A percentile compares a stretch with the other conserved stretches of the same genome.
phyloP scores from a whole-genome alignment of 1,284 basidiomycete species.

The Schizopora paradoxa region DNA sequence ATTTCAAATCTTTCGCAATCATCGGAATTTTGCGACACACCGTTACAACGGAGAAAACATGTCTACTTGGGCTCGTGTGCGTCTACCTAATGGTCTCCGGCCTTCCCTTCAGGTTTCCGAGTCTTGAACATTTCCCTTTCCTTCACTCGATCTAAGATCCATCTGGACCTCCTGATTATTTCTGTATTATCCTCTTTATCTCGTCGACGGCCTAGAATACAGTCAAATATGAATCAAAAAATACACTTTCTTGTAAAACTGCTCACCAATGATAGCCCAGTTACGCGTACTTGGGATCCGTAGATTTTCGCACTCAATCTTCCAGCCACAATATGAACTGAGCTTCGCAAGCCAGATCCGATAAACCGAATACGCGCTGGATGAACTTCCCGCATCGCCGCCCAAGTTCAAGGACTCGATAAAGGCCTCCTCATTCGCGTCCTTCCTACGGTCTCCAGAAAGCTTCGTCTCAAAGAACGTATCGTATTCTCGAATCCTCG shows the following conservation, averaged over 20 bases:
- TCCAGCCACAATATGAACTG: conserved; percentile 75
- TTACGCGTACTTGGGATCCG: conserved; percentile 91
- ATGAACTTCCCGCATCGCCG: conserved; percentile 49
- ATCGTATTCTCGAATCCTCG: conserved; percentile 6
- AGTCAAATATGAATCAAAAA: conserved; percentile 14
- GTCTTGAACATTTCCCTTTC: conserved; percentile 62
- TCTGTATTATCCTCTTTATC: conserved; percentile 19
- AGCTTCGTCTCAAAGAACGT: conserved; percentile 34
- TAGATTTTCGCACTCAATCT: conserved; percentile 79
- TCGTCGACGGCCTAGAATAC: conserved; percentile 28
- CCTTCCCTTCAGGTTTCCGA: conserved; percentile 66
- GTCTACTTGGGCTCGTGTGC: too few species aligned
- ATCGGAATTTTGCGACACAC: too few species aligned
- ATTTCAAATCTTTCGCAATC: too few species aligned
- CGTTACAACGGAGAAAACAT: too few species aligned
- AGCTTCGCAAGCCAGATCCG: conserved; percentile 76
- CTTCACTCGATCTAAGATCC: conserved; percentile 47
- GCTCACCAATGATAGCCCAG: conserved; percentile 82
- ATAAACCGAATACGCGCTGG: conserved; percentile 73
- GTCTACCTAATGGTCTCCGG: conserved; percentile 25
- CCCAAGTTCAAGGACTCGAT: conserved; percentile 52
- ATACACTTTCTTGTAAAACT: background rate
- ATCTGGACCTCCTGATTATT: conserved; percentile 17
- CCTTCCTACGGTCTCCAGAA: conserved; percentile 27
- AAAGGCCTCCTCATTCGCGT: conserved; percentile 31